Conservation (phyloP, 176 grass and related monocot species). For the Carex littledalei region DNA sequence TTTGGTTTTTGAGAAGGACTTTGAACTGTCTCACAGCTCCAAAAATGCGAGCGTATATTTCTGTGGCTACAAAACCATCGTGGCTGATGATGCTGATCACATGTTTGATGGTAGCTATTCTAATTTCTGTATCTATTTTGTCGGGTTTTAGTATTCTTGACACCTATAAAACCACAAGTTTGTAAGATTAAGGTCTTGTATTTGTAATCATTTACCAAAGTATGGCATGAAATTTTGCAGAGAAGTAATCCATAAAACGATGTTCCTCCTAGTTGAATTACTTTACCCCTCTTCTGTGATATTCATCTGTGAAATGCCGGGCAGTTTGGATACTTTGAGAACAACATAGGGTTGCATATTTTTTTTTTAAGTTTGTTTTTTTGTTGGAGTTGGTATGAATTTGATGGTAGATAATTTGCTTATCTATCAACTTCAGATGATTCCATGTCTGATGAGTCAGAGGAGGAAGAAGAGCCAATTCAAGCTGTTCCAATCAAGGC, state of each 20-base stretch:
- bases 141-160: not conserved
- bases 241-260: not conserved
- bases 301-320: not conserved
- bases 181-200: not conserved
- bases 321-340: not conserved
- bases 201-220: slow-evolving; percentile 15
- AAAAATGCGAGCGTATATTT: slow-evolving; percentile 67
- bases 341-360: not conserved
- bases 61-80: slow-evolving; percentile 60
- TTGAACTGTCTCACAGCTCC: slow-evolving; percentile 79
- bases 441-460: not conserved
- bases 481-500: not conserved
- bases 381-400: not conserved
- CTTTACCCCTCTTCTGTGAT: not conserved
- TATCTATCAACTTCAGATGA: not conserved
- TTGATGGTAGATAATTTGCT: not conserved
- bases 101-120: slow-evolving; percentile 39
- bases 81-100: slow-evolving; percentile 34
- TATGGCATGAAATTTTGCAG: not conserved
- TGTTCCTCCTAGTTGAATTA: slow-evolving; percentile 19
- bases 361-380: not conserved
- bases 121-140: not conserved
- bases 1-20: slow-evolving; percentile 81
- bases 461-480: slow-evolving; percentile 4
- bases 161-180: not conserved